Evolutionary conservation across 2,329 filamentous ascomycete species (phyloP), one percentile per base, ranked within the genome.

Genomic region (Exserohilum rostratum): DNA sequence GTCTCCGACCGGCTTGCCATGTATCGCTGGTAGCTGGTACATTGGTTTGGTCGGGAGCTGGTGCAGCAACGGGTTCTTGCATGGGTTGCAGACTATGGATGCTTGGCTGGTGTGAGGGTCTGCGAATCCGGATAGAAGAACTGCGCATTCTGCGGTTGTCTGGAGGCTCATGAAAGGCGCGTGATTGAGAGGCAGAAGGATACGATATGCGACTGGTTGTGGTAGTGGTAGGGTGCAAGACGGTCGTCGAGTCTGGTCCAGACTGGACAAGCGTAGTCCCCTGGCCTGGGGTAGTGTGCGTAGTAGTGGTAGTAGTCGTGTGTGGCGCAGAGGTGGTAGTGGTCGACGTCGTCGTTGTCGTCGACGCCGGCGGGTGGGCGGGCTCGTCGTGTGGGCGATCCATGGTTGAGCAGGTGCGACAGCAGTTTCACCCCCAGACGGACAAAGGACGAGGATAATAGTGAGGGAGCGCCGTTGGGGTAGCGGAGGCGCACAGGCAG

Each of bases 71-170:
- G 9, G 35, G 29, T 10, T 31, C 45, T 15, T 33, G 45, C 5
- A 30, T 40, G 5, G 55, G 40, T 22, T 53, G 57, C 18, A 53
- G 40, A 22, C 42, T 39, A 4, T 51, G 40, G 6, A 48, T 5
- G 2, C 44, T 50, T 3, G 39, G 47, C 5, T 61, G 60, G 6
- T 52, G 18, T 7, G 60, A 54, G 4, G 68, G 62, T 43, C 61
- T 55, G 27, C 70, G 60, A 17, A 73, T 66, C 10, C 69, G 62
- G 38, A 75, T 71, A 7, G 71, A 72, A 18, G 61, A 60, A 15
- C 50, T 61, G 46, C 61, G 67, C 39, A 55, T n/a, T 55, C 61
- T 40, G 55, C 51, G 39, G 60, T 66, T 38, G 39, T 48, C 38
- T 20, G 59, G 50, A n/a, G 50, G 37, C 18, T 18, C 27, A 13